Percentiles rank a stretch among this genome's conserved stretches.
These are phyloP conservation scores for Penicillium sp. DNA, from an alignment of 2,329 filamentous ascomycete genomes.

Conservation along the genomic window DNA sequence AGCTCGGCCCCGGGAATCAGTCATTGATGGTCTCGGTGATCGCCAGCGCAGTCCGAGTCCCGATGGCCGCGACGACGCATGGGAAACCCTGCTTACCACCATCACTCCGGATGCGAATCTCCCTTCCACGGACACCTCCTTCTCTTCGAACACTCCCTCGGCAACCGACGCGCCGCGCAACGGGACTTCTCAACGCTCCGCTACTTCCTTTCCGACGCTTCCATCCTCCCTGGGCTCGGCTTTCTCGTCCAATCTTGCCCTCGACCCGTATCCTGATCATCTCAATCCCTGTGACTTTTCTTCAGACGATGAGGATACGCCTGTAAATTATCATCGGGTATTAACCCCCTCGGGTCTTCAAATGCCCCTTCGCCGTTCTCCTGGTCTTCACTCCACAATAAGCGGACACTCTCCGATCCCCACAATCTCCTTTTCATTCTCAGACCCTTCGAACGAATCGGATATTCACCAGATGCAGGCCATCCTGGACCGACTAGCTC, in stretches of 20 bases:
- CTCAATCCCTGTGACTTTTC: constrained; percentile 44
- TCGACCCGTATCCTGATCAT: constrained; percentile 41
- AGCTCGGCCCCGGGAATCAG: constrained; percentile 25
- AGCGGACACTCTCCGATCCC: constrained; percentile 40
- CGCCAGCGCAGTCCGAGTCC: constrained; percentile 81
- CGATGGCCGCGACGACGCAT: constrained; percentile 59
- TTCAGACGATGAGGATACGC: constrained; percentile 37
- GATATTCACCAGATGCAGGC: constrained; percentile 69
- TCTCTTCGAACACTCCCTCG: constrained; percentile 61
- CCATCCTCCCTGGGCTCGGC: constrained; percentile 27
- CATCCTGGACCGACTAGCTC: constrained; percentile 71
- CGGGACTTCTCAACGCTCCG: constrained; percentile 37
- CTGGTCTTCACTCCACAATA: constrained; percentile 36
- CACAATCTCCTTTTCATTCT: constrained; percentile 36
- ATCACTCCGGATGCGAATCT: constrained; percentile 80
- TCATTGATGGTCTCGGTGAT: constrained; percentile 77
- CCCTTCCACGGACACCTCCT: constrained; percentile 81
- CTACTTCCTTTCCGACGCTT: constrained; percentile 51
- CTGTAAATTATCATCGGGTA: constrained; percentile 18
- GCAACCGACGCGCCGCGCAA: constrained; percentile 32
- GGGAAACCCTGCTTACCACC: constrained; percentile 81
- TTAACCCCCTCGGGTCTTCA: constrained; percentile 16
- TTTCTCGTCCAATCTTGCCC: constrained; percentile 31
- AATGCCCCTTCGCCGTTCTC: constrained; percentile 26
- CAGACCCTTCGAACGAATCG: constrained; percentile 33